Base-by-base conservation (phyloP, 2,329 filamentous ascomycete species). In the Alternaria sp. region DNA sequence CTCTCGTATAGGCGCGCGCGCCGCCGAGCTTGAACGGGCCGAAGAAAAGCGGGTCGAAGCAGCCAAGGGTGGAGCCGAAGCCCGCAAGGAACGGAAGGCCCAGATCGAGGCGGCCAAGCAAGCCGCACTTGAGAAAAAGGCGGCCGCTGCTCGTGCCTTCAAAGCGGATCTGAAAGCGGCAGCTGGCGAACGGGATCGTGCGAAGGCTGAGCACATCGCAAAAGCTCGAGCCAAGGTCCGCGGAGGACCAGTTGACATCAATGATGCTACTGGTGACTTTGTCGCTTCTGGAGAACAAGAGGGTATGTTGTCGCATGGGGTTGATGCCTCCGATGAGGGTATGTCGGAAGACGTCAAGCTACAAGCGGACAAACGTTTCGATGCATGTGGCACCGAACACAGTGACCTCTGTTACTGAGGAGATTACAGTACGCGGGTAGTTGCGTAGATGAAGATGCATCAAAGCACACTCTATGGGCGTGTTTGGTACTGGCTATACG, bases 151-250 rank as follows among this genome's bases (percentile, higher is more conserved):
- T 14, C 63, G 62, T 25, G 55, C 56, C 18, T 58, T 67, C 10
- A 69, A 68, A 49, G 60, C 65, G 26, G 64, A 54, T 21, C 57
- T 51, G 25, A 54, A 50, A 25, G 60, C 37, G 21, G 63, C 53
- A 14, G 10, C 51, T 6, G 56, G 64, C 18, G 64, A 59, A 8
- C 44, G 45, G 8, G 65, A 45, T 15, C 46, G 21, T 30, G n/a
- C 55, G 21, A 54, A 65, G 11, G 60, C 55, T 50, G 61, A 69
- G 23, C 57, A 59, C 23, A 66, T 71, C 41, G 67, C 63, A 26
- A 64, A 60, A 49, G 67, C 53, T 21, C 63, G 61, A 56, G 68
- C 68, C 41, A 71, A 69, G 49, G 62, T 60, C 58, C 60, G 57
- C 23, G 50, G 66, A 37, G 57, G 54, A 53, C 53, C 47, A 41